Evolutionary conservation across 164 flowering plant species (phyloP).

Genomic region (Amborella trichopoda): DNA sequence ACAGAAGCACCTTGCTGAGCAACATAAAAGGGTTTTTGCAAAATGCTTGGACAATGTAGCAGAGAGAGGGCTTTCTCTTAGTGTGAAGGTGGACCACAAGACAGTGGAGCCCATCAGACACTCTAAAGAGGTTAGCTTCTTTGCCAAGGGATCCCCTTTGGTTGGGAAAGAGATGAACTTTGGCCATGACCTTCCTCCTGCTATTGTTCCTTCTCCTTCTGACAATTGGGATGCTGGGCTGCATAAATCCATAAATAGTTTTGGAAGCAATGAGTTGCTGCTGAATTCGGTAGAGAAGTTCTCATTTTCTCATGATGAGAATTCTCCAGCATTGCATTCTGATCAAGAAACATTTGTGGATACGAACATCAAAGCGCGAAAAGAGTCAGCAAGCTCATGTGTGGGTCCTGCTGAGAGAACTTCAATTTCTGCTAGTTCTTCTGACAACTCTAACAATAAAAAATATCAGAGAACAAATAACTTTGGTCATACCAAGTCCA

Average conservation of each 20-base stretch:
- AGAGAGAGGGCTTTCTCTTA: conserved; percentile 3
- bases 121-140: neutral
- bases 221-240: conserved; percentile 7
- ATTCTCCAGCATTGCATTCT: conserved; percentile 5
- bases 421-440: conserved; percentile 6
- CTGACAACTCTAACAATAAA: conserved; percentile 5
- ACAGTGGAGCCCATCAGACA: neutral
- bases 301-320: conserved; percentile 6
- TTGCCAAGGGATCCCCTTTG: neutral
- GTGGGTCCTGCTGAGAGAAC: conserved; percentile 14
- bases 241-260: conserved; percentile 5
- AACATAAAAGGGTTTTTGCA: conserved; percentile 34
- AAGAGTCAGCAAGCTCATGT: conserved; percentile 13
- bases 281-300: conserved; percentile 3
- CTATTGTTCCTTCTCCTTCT: neutral
- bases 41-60: conserved; percentile 17
- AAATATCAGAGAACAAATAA: conserved; percentile 8
- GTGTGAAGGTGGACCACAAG: conserved; percentile 8
- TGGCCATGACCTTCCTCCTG: conserved; percentile 5
- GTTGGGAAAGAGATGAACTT: neutral
- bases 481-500: conserved; percentile 12
- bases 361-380: conserved; percentile 12
- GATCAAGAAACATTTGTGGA: conserved; percentile 18
- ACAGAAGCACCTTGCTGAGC: conserved; percentile 81
- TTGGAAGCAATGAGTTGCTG: conserved; percentile 3